phyloP scores from a whole-genome alignment of 257 asterid species.

The Craterostigma plantagineum region DNA sequence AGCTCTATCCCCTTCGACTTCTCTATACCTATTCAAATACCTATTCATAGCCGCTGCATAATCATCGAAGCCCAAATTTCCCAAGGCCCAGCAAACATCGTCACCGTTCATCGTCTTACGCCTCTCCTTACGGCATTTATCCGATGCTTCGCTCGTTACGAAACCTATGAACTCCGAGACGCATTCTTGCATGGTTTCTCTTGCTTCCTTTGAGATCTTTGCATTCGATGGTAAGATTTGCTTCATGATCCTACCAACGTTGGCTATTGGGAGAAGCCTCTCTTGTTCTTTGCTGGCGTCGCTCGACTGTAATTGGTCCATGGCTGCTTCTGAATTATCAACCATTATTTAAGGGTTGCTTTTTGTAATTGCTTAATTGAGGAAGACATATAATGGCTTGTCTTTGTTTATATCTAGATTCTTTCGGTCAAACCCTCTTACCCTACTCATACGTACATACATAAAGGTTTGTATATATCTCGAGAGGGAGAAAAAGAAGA shows the following conservation, averaged over 20 bases:
- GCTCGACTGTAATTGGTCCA: too few species aligned
- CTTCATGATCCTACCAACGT: conserved; percentile 54
- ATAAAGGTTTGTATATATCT: too few species aligned
- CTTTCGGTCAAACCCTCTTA: too few species aligned
- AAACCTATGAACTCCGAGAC: conserved; percentile 54
- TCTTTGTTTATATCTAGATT: too few species aligned
- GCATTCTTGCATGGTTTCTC: conserved; percentile 46
- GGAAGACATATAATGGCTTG: too few species aligned
- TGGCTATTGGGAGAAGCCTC: conserved; percentile 50
- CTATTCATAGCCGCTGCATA: conserved; percentile 23
- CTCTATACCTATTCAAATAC: conserved; percentile 28
- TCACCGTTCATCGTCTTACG: conserved; percentile 50
- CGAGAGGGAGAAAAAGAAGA: too few species aligned
- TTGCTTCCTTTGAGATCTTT: conserved; percentile 47
- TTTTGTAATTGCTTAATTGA: too few species aligned
- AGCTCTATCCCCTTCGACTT: conserved; percentile 21
- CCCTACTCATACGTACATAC: too few species aligned
- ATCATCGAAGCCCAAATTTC: conserved; percentile 37
- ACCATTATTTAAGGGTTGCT: too few species aligned
- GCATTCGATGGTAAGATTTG: conserved; percentile 33
- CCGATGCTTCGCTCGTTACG: conserved; percentile 48
- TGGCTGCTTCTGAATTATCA: too few species aligned
- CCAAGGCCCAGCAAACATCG: conserved; percentile 43
- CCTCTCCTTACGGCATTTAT: conserved; percentile 38
- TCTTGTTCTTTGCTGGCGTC: conserved; percentile 9